phyloP scores from a whole-genome alignment of 148 eudicot species.

The Salicornia ramosissima region DNA sequence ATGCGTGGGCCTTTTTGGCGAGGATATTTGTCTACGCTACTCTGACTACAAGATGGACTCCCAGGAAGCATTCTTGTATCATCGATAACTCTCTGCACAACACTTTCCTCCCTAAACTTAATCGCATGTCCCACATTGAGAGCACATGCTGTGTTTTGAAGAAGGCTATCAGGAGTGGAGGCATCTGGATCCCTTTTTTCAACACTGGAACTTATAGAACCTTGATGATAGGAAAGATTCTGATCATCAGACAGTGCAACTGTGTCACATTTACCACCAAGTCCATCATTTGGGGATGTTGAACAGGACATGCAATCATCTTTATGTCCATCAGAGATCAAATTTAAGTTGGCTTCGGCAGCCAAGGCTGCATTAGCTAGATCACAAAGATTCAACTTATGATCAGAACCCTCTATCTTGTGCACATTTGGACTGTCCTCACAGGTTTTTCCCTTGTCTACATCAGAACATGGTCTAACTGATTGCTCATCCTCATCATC shows the following conservation, averaged over 20 bases:
- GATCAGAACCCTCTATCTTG: conserved; percentile 25
- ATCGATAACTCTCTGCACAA: conserved; percentile 36
- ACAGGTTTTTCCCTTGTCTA: conserved; percentile 19
- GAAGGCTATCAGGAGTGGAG: conserved; percentile 27
- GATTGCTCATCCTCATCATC: conserved; percentile 81
- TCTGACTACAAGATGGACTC: conserved; percentile 51
- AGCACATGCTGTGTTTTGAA: conserved; percentile 30
- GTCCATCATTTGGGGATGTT: conserved; percentile 31
- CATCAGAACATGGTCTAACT: conserved; percentile 23
- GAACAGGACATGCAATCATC: conserved; percentile 35
- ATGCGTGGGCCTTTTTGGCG: conserved; percentile 91
- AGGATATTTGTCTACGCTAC: conserved; percentile 45
- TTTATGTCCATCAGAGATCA: conserved; percentile 31
- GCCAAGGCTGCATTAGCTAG: conserved; percentile 39
- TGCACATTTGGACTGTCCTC: conserved; percentile 20
- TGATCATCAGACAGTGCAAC: conserved; percentile 27
- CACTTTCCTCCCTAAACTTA: conserved; percentile 32
- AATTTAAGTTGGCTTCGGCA: conserved; percentile 33
- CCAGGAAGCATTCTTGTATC: conserved; percentile 41
- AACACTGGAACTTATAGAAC: conserved; percentile 27
- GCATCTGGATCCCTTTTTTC: conserved; percentile 32
- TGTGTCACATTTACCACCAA: conserved; percentile 30
- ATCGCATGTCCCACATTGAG: conserved; percentile 29
- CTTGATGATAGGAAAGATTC: conserved; percentile 29
- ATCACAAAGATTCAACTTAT: conserved; percentile 33